Evolutionary conservation across 345 rosid genomes (phyloP), one percentile per base, ranked within the genome.

Genomic region (Triadica sebifera): DNA sequence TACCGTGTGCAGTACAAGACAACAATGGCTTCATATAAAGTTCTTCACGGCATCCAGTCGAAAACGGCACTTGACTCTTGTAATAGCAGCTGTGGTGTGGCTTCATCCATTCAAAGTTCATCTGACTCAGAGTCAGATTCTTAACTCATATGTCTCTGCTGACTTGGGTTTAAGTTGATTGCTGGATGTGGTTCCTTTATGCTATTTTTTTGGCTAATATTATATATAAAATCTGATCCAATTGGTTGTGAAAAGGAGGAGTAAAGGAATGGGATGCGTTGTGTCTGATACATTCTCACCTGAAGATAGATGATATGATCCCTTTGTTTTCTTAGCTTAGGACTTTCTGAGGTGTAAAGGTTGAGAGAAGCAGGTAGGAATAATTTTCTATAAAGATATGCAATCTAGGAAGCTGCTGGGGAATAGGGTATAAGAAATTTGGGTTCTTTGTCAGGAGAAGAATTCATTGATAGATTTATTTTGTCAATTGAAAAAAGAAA

Each of bases 361-460:
- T 9, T 19, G 61, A 69, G 60, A 69, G 12, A 37, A n/a, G n/a
- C n/a, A n/a, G 22, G 43, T 16, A 51, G 72, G 46, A 38, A 52
- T 70, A 70, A 63, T n/a, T 41, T 38, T 45, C 16, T 20, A 43
- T 20, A 45, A 65, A 20, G 69, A 9, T 29, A 12, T 65, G 69
- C 49, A n/a, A 65, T 41, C 15, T 64, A 43, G 51, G 51, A 19
- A n/a, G 15, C 49, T 65, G 29, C 45, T 63, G 52, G 55, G 20
- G 29, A 46, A 65, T 64, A 65, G 69, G 56, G 20, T 47, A 24
- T 47, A 66, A 46, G 39, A 46, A 46, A 66, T 66, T 43, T 46
- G 37, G 55, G n/a, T 10, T 65, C 10, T 20, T 5, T 22, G 29
- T 43, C 13, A 22, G 22, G 52, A 46, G 38, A 12, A 65, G 38